Conservation (phyloP, 2,329 filamentous ascomycete genomes). For the Geoglossum cookeanum region DNA sequence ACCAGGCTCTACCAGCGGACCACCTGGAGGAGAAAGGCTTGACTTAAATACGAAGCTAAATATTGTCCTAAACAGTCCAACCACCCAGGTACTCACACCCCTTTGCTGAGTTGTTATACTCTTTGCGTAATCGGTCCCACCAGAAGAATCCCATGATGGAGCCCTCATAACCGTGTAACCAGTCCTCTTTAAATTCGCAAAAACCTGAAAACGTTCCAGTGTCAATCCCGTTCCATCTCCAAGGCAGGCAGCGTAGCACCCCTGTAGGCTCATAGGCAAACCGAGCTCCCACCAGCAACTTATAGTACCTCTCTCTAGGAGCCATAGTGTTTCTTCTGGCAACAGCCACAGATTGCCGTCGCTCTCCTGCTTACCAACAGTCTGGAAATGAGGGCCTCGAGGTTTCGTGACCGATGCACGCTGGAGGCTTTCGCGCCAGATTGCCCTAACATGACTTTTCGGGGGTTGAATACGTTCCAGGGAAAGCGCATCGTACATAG, state of each 20-base stretch:
- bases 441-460: slow-evolving; percentile 46
- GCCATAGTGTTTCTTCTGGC: slow-evolving; percentile 78
- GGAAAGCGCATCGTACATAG: slow-evolving; percentile 74
- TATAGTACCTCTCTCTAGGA: slow-evolving; percentile 71
- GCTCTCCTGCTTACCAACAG: slow-evolving; percentile 52
- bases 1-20: slow-evolving; percentile 32
- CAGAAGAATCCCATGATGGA: slow-evolving; percentile 30
- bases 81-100: slow-evolving; percentile 14
- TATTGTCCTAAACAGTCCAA: slow-evolving; percentile 19
- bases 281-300: slow-evolving; percentile 55
- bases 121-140: slow-evolving; percentile 12
- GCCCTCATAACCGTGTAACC: slow-evolving; percentile 70
- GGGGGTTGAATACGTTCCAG: slow-evolving; percentile 57
- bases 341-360: slow-evolving; percentile 59
- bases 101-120: slow-evolving; percentile 8
- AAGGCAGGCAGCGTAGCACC: slow-evolving; percentile 70
- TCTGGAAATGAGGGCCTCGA: slow-evolving; percentile 53
- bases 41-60: slow-evolving; percentile 9
- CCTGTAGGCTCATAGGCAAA: slow-evolving; percentile 78
- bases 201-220: slow-evolving; percentile 75
- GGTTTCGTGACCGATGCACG: slow-evolving; percentile 46
- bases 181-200: slow-evolving; percentile 59
- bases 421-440: slow-evolving; percentile 49
- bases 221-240: slow-evolving; percentile 40
- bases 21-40: slow-evolving; percentile 14